Percentiles rank a stretch among this genome's conserved stretches.
Conservation (phyloP, 768 basidiomycete species). For the Mycena leptocephala region DNA sequence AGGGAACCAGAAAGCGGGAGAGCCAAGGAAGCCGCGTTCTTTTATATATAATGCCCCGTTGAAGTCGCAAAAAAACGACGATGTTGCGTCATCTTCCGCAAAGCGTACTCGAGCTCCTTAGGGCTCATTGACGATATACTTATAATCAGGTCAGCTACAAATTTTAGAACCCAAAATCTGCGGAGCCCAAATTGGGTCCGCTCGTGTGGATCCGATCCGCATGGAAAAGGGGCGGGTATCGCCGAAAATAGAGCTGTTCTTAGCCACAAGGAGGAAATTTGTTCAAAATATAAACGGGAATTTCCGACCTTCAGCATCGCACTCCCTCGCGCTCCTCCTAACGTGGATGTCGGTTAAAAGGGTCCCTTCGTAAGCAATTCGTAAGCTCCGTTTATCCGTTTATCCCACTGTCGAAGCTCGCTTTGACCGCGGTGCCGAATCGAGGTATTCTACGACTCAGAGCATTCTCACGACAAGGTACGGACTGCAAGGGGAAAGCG, state of each 20-base stretch:
- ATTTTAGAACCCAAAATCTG: neutral
- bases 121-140: too few species aligned
- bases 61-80: slow-evolving; percentile 17
- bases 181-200: neutral
- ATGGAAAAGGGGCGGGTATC: neutral
- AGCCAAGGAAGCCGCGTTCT: neutral
- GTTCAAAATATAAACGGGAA: too few species aligned
- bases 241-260: neutral
- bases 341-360: neutral
- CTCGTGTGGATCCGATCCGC: neutral
- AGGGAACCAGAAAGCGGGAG: neutral
- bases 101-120: neutral
- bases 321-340: too few species aligned
- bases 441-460: neutral
- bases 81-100: neutral
- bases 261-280: neutral
- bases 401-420: too few species aligned
- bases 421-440: neutral
- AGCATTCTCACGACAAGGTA: too few species aligned
- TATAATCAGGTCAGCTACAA: too few species aligned
- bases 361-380: neutral
- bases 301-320: too few species aligned
- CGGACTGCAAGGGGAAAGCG: neutral
- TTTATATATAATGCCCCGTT: slow-evolving; percentile 18
- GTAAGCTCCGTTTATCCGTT: neutral